Evolutionary conservation across 352 stramenopile species (phyloP).

Genomic region (Hyaloperonospora brassicae): DNA sequence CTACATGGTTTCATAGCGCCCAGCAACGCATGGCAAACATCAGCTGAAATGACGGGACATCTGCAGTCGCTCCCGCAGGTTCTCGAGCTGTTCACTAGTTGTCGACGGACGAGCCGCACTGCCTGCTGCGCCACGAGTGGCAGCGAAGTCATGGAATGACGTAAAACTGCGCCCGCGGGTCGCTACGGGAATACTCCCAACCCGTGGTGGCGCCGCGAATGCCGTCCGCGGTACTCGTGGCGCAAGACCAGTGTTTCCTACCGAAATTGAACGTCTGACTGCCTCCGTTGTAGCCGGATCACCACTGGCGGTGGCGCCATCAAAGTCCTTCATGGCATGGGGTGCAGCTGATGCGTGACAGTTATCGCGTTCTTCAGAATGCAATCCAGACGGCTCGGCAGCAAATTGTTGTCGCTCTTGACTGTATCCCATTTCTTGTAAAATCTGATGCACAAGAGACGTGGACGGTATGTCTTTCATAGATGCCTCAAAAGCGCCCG

Average conservation of each 20-base stretch:
- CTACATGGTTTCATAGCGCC: no score
- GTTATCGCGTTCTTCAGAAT: constrained; percentile 13
- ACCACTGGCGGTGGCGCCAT: constrained; percentile 5
- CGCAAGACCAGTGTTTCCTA: constrained; percentile 8
- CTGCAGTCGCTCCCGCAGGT: constrained; percentile 24
- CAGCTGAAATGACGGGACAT: constrained; percentile 29
- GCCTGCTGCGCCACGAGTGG: constrained; percentile 19
- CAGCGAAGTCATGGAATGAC: constrained; percentile 35
- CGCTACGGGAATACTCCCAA: constrained; percentile 7
- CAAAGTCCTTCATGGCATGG: constrained; percentile 21
- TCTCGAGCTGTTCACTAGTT: constrained; percentile 23
- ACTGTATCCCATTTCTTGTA: constrained; percentile 32
- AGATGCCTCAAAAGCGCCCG: constrained; percentile 44
- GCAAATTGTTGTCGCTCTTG: constrained; percentile 19
- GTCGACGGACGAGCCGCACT: constrained; percentile 17
- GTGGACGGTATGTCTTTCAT: constrained; percentile 52
- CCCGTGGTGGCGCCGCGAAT: constrained; percentile 15
- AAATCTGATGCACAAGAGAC: constrained; percentile 43
- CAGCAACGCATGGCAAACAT: not conserved
- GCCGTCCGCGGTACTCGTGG: constrained; percentile 16
- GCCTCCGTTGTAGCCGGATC: constrained; percentile 16
- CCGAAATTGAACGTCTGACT: constrained; percentile 42
- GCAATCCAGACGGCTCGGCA: constrained; percentile 13
- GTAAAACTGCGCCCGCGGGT: constrained; percentile 41
- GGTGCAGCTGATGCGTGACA: constrained; percentile 8